Conservation (phyloP, 148 eudicot species). For the Rhododendron mucronatum region DNA sequence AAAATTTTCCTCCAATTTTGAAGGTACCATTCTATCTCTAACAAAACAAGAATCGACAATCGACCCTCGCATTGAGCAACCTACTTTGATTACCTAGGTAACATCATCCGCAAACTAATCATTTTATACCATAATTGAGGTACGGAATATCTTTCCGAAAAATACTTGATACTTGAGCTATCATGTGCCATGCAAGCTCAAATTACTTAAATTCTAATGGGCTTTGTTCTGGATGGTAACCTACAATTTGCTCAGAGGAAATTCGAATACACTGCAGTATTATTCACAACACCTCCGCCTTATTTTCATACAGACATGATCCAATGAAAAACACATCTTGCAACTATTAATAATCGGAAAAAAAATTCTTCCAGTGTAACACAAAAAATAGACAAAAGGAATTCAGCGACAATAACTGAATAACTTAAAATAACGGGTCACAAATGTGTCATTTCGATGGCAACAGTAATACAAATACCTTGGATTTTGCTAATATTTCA, state of each 20-base stretch:
- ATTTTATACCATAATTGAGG: not conserved
- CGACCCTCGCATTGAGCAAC: not conserved
- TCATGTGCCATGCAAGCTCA: not conserved
- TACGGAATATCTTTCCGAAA: not conserved
- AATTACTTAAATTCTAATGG: not conserved
- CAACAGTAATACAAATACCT: constrained; percentile 35
- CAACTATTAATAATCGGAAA: not conserved
- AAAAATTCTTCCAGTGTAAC: not conserved
- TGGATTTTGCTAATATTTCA: constrained; percentile 47
- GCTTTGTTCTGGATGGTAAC: not conserved
- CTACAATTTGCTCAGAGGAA: not conserved
- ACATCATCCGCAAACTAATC: not conserved
- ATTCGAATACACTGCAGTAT: not conserved
- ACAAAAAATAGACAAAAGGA: not conserved
- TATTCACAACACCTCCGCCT: not conserved
- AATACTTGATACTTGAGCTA: not conserved
- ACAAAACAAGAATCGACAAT: not conserved
- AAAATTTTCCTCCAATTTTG: not conserved
- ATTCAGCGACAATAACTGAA: not conserved
- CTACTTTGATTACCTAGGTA: not conserved
- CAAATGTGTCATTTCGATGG: not conserved
- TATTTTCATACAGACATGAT: not conserved
- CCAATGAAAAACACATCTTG: not conserved
- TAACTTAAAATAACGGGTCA: constrained; percentile 4
- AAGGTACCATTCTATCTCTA: not conserved